These are phyloP conservation scores for Tranzscheliella williamsii DNA, from an alignment of 1,284 basidiomycete genomes.

Conservation along the genomic window DNA sequence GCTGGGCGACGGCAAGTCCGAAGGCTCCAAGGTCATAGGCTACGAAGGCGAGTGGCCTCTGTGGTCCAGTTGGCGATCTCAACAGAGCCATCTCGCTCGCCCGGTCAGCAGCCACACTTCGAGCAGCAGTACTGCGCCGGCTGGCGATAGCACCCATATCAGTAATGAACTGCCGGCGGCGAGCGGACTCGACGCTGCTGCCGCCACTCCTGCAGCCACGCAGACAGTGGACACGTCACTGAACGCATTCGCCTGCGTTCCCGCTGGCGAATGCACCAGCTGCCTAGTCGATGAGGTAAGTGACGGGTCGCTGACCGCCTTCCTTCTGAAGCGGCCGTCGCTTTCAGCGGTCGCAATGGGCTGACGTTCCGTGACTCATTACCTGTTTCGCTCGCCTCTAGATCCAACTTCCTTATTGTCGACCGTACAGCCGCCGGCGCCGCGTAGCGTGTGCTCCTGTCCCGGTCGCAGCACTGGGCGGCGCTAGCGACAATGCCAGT, in stretches of 20 bases:
- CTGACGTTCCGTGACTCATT: not conserved
- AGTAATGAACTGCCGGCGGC: too few relatives aligned
- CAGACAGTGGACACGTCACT: not conserved
- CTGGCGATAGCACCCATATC: too few relatives aligned
- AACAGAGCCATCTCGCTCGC: not conserved
- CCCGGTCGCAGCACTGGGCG: conserved; percentile 1
- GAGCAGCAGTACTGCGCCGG: not conserved
- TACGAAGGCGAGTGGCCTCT: conserved; percentile 41
- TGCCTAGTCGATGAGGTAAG: conserved; percentile 37
- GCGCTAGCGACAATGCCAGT: not conserved
- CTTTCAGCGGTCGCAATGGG: not conserved
- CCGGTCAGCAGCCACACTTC: not conserved
- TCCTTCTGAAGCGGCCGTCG: not conserved
- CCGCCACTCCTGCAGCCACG: too few relatives aligned
- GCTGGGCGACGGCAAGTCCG: conserved; percentile 25
- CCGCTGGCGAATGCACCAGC: conserved; percentile 25
- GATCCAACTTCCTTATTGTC: conserved; percentile 42
- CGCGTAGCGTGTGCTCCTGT: conserved; percentile 34
- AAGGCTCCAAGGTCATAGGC: conserved; percentile 27
- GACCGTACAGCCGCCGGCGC: conserved; percentile 50
- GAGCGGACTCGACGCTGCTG: not conserved
- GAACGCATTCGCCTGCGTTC: conserved; percentile 19
- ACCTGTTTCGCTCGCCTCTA: not conserved
- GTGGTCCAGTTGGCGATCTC: conserved; percentile 10
- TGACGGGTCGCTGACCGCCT: too few relatives aligned